Percentiles rank a stretch among this genome's conserved stretches.
Evolutionary conservation across 306 rosid species (phyloP).

Genomic region (Malus domestica): ASM211411v1 NC_041790.1:32173001-32173500

Average conservation of each 20-base stretch:
- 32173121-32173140: not conserved
- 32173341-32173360: not conserved
- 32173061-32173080: constrained; percentile 18
- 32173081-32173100: constrained; percentile 42
- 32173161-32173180: not conserved
- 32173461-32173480: not conserved
- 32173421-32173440: not conserved
- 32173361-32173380: not conserved
- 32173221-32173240: not conserved
- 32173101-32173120: constrained; percentile 19
- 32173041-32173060: constrained; percentile 39
- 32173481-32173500: not conserved
- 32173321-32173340: not conserved
- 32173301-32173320: not conserved
- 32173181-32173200: not conserved
- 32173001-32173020: not conserved
- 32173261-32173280: not conserved
- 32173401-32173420: not conserved
- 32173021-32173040: constrained; percentile 55
- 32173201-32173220: not conserved
- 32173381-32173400: not conserved
- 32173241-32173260: not conserved
- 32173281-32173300: not conserved
- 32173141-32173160: not conserved
- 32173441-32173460: not conserved